Evolutionary conservation across 2,329 filamentous ascomycete genomes (phyloP).

Genomic region (Zopfia rhizophila): DNA sequence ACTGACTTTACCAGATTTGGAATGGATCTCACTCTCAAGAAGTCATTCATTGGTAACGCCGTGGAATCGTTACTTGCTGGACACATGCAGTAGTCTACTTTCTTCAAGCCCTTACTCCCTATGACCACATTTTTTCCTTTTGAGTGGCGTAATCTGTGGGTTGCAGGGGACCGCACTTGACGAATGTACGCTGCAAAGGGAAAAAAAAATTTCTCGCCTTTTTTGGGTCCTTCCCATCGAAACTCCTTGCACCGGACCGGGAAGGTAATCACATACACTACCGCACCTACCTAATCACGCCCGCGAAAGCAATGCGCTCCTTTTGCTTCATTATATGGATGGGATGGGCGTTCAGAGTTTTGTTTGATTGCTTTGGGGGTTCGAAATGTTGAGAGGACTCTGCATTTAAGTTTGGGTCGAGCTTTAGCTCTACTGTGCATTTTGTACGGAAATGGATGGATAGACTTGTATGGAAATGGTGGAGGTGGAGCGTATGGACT

Average conservation of each 20-base stretch:
- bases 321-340: slow-evolving; percentile 7
- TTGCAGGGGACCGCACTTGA: slow-evolving; percentile 8
- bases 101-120: too few relatives aligned
- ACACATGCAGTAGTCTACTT: slow-evolving; percentile 30
- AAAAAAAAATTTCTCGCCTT: slow-evolving; percentile 9
- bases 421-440: slow-evolving; percentile 5
- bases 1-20: slow-evolving; percentile 68
- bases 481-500: too few relatives aligned
- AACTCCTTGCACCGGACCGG: slow-evolving; percentile 3
- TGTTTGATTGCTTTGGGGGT: slow-evolving; percentile 1
- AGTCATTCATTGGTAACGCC: slow-evolving; percentile 78
- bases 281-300: slow-evolving; percentile 13
- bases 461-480: slow-evolving; percentile 10
- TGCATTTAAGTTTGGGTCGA: not conserved
- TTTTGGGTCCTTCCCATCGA: slow-evolving; percentile 6
- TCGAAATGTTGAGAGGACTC: not conserved
- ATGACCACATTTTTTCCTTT: too few relatives aligned
- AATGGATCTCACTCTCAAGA: slow-evolving; percentile 84
- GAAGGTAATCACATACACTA: slow-evolving; percentile 7
- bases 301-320: slow-evolving; percentile 14
- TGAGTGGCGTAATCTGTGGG: too few relatives aligned
- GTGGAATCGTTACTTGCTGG: slow-evolving; percentile 42
- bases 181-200: slow-evolving; percentile 14
- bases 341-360: not conserved
- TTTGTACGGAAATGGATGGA: slow-evolving; percentile 6